phyloP scores from a whole-genome alignment of 371 early-diverging fungal species.

The Haplosporangium sp. region DNA sequence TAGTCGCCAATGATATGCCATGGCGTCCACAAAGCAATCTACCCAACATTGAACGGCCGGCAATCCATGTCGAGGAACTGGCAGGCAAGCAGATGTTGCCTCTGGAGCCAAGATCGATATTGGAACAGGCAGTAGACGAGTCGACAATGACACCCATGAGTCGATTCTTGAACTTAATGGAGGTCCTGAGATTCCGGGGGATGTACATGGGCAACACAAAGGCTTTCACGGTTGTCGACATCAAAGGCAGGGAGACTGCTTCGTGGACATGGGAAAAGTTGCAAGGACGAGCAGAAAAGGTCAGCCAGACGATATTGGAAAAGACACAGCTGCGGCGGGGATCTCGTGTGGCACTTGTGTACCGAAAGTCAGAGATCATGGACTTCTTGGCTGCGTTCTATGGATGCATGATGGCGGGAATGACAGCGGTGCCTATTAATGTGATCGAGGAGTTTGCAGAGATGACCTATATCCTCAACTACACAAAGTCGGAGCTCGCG shows the following conservation, averaged over 20 bases:
- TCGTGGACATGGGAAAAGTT: conserved; percentile 81
- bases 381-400: conserved; percentile 83
- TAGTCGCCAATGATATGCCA: conserved; percentile 45
- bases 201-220: conserved; percentile 47
- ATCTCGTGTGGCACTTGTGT: conserved; percentile 82
- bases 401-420: conserved; percentile 84
- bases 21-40: conserved; percentile 52
- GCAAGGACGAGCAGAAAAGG: conserved; percentile 75
- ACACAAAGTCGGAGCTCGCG: conserved; percentile 73
- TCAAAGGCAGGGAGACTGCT: conserved; percentile 76
- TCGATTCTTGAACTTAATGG: conserved; percentile 45
- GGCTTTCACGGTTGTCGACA: conserved; percentile 80
- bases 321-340: conserved; percentile 66
- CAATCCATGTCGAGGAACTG: conserved; percentile 52
- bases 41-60: conserved; percentile 48
- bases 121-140: conserved; percentile 52
- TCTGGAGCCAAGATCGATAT: conserved; percentile 50
- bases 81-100: conserved; percentile 55
- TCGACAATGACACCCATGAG: conserved; percentile 56
- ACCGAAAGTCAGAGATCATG: conserved; percentile 80
- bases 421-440: conserved; percentile 87
- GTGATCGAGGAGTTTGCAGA: conserved; percentile 85
- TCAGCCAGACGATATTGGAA: conserved; percentile 71
- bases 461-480: conserved; percentile 76
- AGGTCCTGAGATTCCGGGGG: conserved; percentile 48